Evolutionary conservation across 176 grass and related monocot species (phyloP), one percentile per base, ranked within the genome.

Genomic region (Carex kokanica): DNA sequence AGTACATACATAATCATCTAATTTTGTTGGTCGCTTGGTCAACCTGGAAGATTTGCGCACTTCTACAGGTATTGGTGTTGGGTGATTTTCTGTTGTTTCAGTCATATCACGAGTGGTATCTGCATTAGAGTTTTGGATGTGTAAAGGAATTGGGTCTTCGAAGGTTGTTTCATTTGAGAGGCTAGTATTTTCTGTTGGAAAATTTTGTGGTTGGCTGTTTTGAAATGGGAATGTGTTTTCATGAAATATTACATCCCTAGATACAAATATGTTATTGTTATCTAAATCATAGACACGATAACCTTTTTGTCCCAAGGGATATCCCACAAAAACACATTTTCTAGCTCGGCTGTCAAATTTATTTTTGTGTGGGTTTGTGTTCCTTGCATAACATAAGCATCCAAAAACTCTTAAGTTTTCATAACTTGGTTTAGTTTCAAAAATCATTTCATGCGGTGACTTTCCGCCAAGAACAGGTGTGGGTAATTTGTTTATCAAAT

Each of bases 321-420:
- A 84, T 6, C 64, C 63, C 16, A 68, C 0, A 21, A 67, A 83
- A 16, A 68, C 14, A n/a, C 36, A 83, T 5, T 4, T 8, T 12
- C 14, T 49, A 17, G 43, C 13, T 9, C 36, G 29, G 5, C 10
- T 16, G 31, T 71, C 34, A 74, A 84, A 61, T 32, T 84, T 84
- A 41, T 58, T 32, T 38, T 74, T 73, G 8, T 74, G 41, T 34
- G 25, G 13, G 18, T 73, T 2, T 41, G 21, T 10, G 7, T 57
- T 84, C 20, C 12, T 11, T 8, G 51, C 49, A 74, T 84, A 84
- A 38, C 66, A 84, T 15, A 86, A 78, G 36, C 73, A 86, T 32
- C 71, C 61, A 60, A 86, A 81, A 18, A 81, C 29, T 11, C 49
- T 3, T 27, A 81, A 18, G 24, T 86, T 21, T 6, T 81, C 84